A percentile compares a stretch with the other conserved stretches of the same genome.
These are phyloP conservation scores for Heliosperma pusillum DNA, from an alignment of 148 eudicot species.

Conservation along the genomic window DNA sequence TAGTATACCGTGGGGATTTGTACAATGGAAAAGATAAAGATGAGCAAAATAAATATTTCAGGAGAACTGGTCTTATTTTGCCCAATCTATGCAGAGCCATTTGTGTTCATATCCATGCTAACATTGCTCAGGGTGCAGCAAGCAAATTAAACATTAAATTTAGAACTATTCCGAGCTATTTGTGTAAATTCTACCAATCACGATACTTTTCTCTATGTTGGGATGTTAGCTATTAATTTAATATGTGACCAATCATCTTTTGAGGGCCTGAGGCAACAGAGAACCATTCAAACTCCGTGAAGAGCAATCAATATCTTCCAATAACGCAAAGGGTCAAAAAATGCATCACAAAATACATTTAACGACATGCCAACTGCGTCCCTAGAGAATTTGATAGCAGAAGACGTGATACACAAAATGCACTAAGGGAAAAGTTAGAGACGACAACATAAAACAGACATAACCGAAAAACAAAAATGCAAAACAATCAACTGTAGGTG, in stretches of 20 bases:
- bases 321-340: background rate
- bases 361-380: background rate
- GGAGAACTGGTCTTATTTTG: background rate
- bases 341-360: background rate
- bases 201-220: no score
- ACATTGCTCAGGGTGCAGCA: background rate
- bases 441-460: background rate
- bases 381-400: background rate
- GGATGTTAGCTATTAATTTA: background rate
- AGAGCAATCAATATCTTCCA: conserved; percentile 3
- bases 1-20: background rate
- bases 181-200: background rate
- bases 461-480: background rate
- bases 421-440: background rate
- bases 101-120: background rate
- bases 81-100: background rate
- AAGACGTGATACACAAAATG: background rate
- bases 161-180: background rate
- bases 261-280: background rate
- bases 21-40: no score
- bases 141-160: background rate
- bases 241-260: background rate
- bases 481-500: background rate
- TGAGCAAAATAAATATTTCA: background rate
- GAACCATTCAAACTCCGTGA: background rate